Base-by-base conservation (phyloP, 176 grass and related monocot genomes). In the Thinopyrum elongatum region DNA sequence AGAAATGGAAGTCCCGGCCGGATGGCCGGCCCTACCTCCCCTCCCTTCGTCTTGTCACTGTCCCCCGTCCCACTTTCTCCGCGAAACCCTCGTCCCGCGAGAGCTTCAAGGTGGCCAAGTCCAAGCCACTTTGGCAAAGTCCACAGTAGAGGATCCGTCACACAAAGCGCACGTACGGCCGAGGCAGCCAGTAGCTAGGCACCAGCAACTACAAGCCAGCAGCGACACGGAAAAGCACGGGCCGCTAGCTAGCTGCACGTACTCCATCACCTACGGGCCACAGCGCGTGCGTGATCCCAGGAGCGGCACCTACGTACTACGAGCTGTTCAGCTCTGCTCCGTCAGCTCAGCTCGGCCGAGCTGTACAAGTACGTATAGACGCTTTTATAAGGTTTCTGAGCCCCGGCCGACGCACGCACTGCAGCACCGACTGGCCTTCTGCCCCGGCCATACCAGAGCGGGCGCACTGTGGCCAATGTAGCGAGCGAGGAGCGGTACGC, bases 21-120 rank as follows among this genome's bases (percentile, higher is more conserved):
- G 44, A 38, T 1, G 36, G 4, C 10, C 41, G 41, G 76, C 27
- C 66, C 57, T 34, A 80, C 57, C 30, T 25, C 10, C n/a, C 76
- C 11, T 49, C 8, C 11, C 17, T 9, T 72, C 82, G 87, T 85
- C 68, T 80, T 58, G 87, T 84, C 87, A 65, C 82, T 44, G 13
- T 66, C 81, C 8, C 31, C 21, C 42, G 16, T 27, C 7, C 7
- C 59, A 0, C 42, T 17, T 8, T 58, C 49, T 19, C 34, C 67
- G 67, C 67, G 5, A 70, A 38, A 70, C 67, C 22, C 12, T 49
- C 31, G 15, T 2, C 46, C 35, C 35, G 26, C 46, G 66, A 57
- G 80, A 55, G 13, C 70, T 31, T 34, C 17, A 47, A 69, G 7
- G 4, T n/a, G 7, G 1, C 47, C 34, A 63, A 21, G 66, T 33